Percentiles rank a stretch among this genome's conserved stretches.
phyloP scores from a whole-genome alignment of 2,329 filamentous ascomycete genomes.

The Remersonia thermophila region DNA sequence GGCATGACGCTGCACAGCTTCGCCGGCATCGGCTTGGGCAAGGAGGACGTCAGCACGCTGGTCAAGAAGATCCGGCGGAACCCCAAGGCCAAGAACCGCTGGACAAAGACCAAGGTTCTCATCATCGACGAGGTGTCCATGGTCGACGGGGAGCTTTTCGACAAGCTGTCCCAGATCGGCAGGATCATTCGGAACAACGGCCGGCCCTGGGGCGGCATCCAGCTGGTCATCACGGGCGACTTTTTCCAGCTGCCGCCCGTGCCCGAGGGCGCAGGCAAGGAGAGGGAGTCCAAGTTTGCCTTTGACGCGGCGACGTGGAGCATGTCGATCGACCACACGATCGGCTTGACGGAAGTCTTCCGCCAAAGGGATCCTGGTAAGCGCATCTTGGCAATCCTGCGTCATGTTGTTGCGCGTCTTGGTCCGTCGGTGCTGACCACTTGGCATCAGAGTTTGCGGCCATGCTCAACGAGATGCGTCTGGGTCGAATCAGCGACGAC shows the following conservation, averaged over 20 bases:
- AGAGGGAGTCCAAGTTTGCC: conserved; percentile 65
- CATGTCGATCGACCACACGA: conserved; percentile 88
- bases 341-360: conserved; percentile 89
- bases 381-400: too few relatives aligned
- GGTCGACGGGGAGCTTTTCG: conserved; percentile 94
- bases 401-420: too few relatives aligned
- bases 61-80: conserved; percentile 88
- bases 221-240: conserved; percentile 88
- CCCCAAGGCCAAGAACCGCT: conserved; percentile 73
- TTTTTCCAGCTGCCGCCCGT: conserved; percentile 97
- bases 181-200: conserved; percentile 80
- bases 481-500: conserved; percentile 65
- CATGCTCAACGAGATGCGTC: conserved; percentile 96
- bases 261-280: conserved; percentile 44
- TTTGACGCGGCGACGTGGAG: conserved; percentile 89
- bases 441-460: conserved; percentile 60
- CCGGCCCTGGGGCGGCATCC: conserved; percentile 87
- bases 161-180: conserved; percentile 86
- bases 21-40: conserved; percentile 86
- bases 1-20: conserved; percentile 95
- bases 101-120: conserved; percentile 77
- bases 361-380: conserved; percentile 73
- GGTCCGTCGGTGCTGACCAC: conserved; percentile 22
- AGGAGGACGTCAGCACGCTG: conserved; percentile 67
- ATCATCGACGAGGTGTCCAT: conserved; percentile 95